Conservation (phyloP, 441 rosid species). For the Cnidoscolus chayamansa region DNA sequence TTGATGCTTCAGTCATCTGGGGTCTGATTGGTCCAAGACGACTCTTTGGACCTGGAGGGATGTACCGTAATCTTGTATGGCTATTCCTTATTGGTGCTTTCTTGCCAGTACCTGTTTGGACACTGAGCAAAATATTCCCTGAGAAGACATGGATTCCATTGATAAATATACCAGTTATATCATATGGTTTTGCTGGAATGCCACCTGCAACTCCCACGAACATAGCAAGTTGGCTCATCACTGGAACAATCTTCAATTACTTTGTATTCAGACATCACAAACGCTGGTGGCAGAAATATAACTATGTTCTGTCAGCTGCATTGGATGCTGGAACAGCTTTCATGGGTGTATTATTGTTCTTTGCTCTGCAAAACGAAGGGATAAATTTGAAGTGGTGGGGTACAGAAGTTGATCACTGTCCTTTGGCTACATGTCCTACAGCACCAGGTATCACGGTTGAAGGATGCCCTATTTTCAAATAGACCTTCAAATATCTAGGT, state of each 20-base stretch:
- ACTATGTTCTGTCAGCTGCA: conserved; percentile 83
- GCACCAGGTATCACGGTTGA: conserved; percentile 61
- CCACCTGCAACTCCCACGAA: conserved; percentile 97
- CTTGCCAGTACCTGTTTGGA: conserved; percentile 90
- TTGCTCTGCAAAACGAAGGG: conserved; percentile 73
- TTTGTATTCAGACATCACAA: conserved; percentile 76
- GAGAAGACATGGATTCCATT: conserved; percentile 89
- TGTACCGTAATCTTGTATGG: conserved; percentile 90
- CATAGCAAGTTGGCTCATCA: conserved; percentile 85
- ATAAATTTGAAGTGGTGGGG: conserved; percentile 84
- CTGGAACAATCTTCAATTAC: conserved; percentile 82
- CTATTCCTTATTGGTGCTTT: conserved; percentile 81
- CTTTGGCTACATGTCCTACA: conserved; percentile 79
- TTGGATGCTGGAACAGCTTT: conserved; percentile 95
- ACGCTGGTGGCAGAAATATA: conserved; percentile 97
- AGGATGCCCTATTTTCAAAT: conserved; percentile 66
- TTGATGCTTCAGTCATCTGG: conserved; percentile 94
- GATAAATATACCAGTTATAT: conserved; percentile 88
- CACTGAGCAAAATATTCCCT: conserved; percentile 71
- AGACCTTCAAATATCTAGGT: conserved; percentile 1
- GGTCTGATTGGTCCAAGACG: conserved; percentile 83
- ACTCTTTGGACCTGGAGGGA: conserved; percentile 83
- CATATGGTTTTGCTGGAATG: conserved; percentile 93
- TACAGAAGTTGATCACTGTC: conserved; percentile 74
- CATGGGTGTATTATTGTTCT: conserved; percentile 92